phyloP scores from a whole-genome alignment of 345 rosid genomes.

The Lagerstroemia speciosa region DNA sequence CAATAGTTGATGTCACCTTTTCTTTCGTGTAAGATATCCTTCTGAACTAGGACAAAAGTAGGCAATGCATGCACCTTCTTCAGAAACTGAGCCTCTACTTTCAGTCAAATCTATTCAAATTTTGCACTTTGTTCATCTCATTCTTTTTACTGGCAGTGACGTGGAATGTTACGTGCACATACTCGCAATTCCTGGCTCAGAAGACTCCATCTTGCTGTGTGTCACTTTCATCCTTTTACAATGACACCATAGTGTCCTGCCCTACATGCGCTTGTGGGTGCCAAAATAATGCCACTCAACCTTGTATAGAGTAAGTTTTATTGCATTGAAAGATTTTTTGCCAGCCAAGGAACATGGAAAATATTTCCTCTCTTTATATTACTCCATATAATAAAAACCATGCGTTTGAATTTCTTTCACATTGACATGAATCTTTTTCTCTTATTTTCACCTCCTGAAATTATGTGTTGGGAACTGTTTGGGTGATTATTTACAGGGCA shows the following conservation, averaged over 20 bases:
- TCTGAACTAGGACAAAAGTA: not conserved
- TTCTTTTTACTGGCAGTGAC: constrained; percentile 50
- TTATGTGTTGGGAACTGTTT: not conserved
- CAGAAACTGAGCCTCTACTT: not conserved
- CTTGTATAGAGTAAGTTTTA: constrained; percentile 67
- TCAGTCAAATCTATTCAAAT: not conserved
- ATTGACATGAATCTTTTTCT: not conserved
- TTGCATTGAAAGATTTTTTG: not conserved
- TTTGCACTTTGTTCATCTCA: not conserved
- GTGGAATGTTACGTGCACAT: constrained; percentile 84
- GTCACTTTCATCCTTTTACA: constrained; percentile 84
- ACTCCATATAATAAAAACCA: not conserved
- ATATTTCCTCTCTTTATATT: not conserved
- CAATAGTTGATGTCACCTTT: not conserved
- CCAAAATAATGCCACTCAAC: constrained; percentile 30
- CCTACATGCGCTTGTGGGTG: constrained; percentile 85
- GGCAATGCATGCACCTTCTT: not conserved
- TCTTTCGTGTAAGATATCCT: not conserved
- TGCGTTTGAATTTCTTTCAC: not conserved
- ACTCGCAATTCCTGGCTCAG: constrained; percentile 73
- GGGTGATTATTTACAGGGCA: constrained; percentile 31
- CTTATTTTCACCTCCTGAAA: not conserved
- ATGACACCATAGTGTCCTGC: constrained; percentile 59
- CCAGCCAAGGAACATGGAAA: not conserved
- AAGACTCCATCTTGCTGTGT: constrained; percentile 82